Percentiles rank a stretch among this genome's conserved stretches.
Evolutionary conservation across 2,329 filamentous ascomycete species (phyloP).

Genomic region (Thyridium curvatum): DNA sequence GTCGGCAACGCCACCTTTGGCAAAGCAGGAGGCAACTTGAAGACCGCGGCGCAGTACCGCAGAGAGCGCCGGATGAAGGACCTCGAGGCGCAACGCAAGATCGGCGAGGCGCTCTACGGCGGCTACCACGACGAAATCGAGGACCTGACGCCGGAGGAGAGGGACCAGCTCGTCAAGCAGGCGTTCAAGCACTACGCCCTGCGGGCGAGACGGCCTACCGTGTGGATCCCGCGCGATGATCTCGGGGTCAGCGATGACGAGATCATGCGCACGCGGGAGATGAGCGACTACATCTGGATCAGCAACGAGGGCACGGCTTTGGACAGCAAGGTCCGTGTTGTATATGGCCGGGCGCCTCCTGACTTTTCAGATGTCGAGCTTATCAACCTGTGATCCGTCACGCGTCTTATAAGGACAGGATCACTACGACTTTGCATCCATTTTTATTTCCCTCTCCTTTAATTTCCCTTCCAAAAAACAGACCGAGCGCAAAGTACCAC

Average conservation of each 20-base stretch:
- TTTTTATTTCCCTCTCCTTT: no score
- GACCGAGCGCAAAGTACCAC: no score
- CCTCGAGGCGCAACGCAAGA: conserved; percentile 64
- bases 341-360: conserved; percentile 79
- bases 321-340: conserved; percentile 74
- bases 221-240: conserved; percentile 92
- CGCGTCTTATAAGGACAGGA: neutral
- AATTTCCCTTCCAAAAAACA: no score
- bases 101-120: conserved; percentile 77
- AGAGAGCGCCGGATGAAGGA: conserved; percentile 48
- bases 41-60: conserved; percentile 40
- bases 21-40: conserved; percentile 29
- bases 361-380: conserved; percentile 86
- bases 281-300: conserved; percentile 82
- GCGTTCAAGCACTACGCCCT: conserved; percentile 90
- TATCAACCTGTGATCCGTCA: conserved; percentile 69
- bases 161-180: conserved; percentile 76
- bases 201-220: conserved; percentile 73
- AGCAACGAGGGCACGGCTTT: conserved; percentile 88
- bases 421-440: no score
- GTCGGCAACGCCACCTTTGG: conserved; percentile 39
- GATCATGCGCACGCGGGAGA: conserved; percentile 67
- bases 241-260: conserved; percentile 90
- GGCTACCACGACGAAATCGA: conserved; percentile 90
- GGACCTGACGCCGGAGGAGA: conserved; percentile 83